phyloP scores from a whole-genome alignment of 805 yeast genomes.

The Pichia thaimueangensis region DNA sequence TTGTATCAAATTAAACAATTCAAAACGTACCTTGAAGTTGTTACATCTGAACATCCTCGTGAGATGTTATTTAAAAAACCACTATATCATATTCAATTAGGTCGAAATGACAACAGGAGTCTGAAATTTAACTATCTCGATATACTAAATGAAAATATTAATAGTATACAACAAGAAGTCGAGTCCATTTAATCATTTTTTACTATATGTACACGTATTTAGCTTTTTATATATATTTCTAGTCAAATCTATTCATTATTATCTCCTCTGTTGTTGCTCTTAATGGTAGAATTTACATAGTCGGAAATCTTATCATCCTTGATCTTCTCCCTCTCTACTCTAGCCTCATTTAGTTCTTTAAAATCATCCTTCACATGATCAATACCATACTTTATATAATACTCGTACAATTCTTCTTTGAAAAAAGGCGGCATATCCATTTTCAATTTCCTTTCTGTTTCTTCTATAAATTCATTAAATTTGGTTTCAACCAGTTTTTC shows the following conservation, averaged over 20 bases:
- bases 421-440: constrained; percentile 28
- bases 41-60: constrained; percentile 30
- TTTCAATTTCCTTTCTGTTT: constrained; percentile 24
- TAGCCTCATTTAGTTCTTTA: constrained; percentile 19
- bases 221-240: too few relatives aligned
- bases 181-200: background rate
- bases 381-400: constrained; percentile 21
- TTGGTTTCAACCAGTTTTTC: constrained; percentile 21
- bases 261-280: background rate
- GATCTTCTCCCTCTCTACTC: constrained; percentile 16
- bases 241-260: too few relatives aligned
- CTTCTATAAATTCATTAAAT: constrained; percentile 23
- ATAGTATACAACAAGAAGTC: constrained; percentile 9
- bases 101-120: constrained; percentile 1
- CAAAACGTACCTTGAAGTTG: constrained; percentile 28
- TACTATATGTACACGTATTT: too few relatives aligned
- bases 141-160: constrained; percentile 23
- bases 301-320: constrained; percentile 10
- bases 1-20: constrained; percentile 29
- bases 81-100: constrained; percentile 16
- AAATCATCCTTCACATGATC: constrained; percentile 21
- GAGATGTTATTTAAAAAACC: constrained; percentile 28
- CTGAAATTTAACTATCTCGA: constrained; percentile 22
- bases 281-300: constrained; percentile 2
- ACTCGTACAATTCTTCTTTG: constrained; percentile 21